Evolutionary conservation across 306 rosid genomes (phyloP).

Genomic region (Trifolium dubium): DNA sequence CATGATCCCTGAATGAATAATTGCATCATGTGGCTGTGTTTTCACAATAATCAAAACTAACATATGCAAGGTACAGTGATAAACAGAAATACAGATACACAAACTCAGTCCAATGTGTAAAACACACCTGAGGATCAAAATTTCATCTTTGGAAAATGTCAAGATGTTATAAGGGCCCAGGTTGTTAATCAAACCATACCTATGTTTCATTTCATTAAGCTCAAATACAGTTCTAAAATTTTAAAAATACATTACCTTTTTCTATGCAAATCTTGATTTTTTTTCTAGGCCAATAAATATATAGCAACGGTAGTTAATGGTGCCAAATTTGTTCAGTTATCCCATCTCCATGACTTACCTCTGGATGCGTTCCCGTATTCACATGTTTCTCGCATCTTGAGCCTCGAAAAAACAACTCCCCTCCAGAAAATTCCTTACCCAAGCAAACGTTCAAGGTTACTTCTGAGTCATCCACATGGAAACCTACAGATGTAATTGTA

Average conservation of each 20-base stretch:
- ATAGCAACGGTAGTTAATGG: slow-evolving; percentile 1
- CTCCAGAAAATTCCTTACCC: slow-evolving; percentile 69
- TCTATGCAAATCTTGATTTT: slow-evolving; percentile 9
- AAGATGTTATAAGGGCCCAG: slow-evolving; percentile 14
- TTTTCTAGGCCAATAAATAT: slow-evolving; percentile 6
- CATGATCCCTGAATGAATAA: slow-evolving; percentile 31
- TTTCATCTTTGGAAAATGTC: background rate
- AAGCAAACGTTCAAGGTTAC: slow-evolving; percentile 66
- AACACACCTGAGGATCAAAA: slow-evolving; percentile 17
- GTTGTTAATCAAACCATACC: slow-evolving; percentile 24
- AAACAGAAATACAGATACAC: slow-evolving; percentile 7
- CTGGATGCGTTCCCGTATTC: slow-evolving; percentile 54
- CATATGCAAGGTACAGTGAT: slow-evolving; percentile 11
- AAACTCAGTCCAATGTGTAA: slow-evolving; percentile 3
- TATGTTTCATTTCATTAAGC: slow-evolving; percentile 5
- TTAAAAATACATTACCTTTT: slow-evolving; percentile 1
- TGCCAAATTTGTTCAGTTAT: slow-evolving; percentile 10
- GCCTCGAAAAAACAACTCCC: slow-evolving; percentile 66
- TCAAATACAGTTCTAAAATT: slow-evolving; percentile 17
- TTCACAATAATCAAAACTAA: slow-evolving; percentile 34
- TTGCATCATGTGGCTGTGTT: slow-evolving; percentile 28
- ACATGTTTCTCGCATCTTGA: slow-evolving; percentile 65
- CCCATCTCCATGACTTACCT: slow-evolving; percentile 46
- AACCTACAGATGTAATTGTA: slow-evolving; percentile 51
- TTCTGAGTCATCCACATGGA: slow-evolving; percentile 72